Evolutionary conservation across 305 asterid species (phyloP).

Genomic region (Fraxinus xanthoxyloides): DNA sequence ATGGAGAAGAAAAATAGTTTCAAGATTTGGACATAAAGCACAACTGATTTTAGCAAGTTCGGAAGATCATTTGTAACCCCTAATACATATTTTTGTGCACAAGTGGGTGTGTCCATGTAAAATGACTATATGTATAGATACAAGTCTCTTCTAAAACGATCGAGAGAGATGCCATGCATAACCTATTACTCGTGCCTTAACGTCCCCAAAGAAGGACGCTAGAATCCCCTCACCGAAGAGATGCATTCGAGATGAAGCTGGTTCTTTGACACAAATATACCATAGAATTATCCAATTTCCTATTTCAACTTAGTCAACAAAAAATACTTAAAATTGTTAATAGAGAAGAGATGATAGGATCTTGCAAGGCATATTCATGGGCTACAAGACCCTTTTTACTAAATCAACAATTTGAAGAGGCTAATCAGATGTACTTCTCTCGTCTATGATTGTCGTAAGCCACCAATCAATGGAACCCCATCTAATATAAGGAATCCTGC

Average conservation of each 20-base stretch:
- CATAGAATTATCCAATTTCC: conserved; percentile 22
- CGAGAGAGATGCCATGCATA: background rate
- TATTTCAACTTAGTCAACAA: conserved; percentile 25
- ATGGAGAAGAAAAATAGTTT: background rate
- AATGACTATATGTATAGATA: background rate
- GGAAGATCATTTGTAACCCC: background rate
- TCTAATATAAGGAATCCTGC: conserved; percentile 34
- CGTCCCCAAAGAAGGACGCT: background rate
- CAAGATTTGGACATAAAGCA: background rate
- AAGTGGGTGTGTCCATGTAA: background rate
- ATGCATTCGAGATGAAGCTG: background rate
- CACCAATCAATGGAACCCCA: conserved; percentile 43
- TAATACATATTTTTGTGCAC: background rate
- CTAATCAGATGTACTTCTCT: conserved; percentile 32
- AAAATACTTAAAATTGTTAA: conserved; percentile 24
- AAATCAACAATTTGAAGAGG: conserved; percentile 41
- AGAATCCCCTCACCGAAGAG: background rate
- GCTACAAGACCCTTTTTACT: conserved; percentile 36
- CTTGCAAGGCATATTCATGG: conserved; percentile 23
- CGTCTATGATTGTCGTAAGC: conserved; percentile 34
- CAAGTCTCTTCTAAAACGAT: background rate
- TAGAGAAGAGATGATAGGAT: conserved; percentile 33
- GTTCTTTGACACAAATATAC: conserved; percentile 26
- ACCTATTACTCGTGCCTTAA: background rate
- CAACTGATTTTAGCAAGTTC: background rate